These are phyloP conservation scores for Fragaria iinumae DNA, from an alignment of 306 rosid genomes.

Conservation along the genomic window DNA sequence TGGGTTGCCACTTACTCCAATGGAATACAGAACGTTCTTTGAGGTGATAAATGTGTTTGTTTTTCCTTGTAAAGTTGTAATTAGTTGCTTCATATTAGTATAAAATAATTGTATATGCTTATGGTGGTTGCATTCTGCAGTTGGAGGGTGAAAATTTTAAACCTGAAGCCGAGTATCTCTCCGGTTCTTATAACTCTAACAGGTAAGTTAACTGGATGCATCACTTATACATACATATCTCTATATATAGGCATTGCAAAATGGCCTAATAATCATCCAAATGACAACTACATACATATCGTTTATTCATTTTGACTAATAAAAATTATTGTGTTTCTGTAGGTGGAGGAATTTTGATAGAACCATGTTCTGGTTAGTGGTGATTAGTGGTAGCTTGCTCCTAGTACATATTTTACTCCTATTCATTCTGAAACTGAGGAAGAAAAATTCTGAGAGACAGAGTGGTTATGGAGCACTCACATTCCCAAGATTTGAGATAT, in stretches of 20 bases:
- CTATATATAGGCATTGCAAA: neutral
- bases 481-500: constrained; percentile 85
- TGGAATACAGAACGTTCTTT: constrained; percentile 69
- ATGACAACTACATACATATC: neutral
- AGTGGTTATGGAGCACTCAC: constrained; percentile 67
- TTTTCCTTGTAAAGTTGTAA: constrained; percentile 1
- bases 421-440: constrained; percentile 55
- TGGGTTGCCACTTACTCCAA: constrained; percentile 75
- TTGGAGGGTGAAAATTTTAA: constrained; percentile 53
- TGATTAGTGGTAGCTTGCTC: constrained; percentile 60
- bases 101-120: constrained; percentile 12
- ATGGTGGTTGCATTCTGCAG: constrained; percentile 6
- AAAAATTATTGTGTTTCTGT: constrained; percentile 2
- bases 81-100: constrained; percentile 7
- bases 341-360: constrained; percentile 81
- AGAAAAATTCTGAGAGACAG: constrained; percentile 52
- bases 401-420: constrained; percentile 65
- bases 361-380: constrained; percentile 82
- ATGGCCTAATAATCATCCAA: neutral
- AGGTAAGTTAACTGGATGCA: constrained; percentile 47
- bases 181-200: constrained; percentile 39
- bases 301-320: neutral
- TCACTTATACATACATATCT: neutral
- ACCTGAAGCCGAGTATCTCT: constrained; percentile 75
- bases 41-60: constrained; percentile 49